Evolutionary conservation across 2,329 filamentous ascomycete species (phyloP).

Genomic region (Colletotrichum paranaense): DNA sequence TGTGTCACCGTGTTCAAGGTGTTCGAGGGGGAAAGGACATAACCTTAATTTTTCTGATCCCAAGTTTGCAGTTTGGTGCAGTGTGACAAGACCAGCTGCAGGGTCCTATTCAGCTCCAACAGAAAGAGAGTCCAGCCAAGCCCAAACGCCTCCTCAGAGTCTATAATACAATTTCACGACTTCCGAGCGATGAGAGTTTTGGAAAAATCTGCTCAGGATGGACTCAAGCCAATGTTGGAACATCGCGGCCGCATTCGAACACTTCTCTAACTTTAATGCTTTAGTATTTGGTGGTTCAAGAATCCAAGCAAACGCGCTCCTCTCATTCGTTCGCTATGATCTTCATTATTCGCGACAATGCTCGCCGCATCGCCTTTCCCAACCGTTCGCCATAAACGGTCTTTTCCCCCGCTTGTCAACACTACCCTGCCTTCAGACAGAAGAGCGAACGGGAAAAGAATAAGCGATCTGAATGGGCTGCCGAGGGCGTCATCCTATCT

Average conservation of each 20-base stretch:
- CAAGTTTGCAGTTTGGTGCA: conserved; percentile 1
- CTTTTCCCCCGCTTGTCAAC: conserved; percentile 18
- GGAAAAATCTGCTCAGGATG: not conserved
- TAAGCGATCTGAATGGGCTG: not conserved
- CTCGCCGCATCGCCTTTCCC: not conserved
- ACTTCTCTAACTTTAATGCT: conserved; percentile 9
- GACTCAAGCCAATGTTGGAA: conserved; percentile 21
- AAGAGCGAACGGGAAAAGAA: not conserved
- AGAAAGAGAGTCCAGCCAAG: not conserved
- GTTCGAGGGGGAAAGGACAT: not conserved
- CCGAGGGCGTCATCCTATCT: conserved; percentile 25
- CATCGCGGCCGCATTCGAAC: conserved; percentile 13
- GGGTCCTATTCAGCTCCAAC: not conserved
- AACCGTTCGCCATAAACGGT: not conserved
- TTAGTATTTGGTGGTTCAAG: conserved; percentile 1
- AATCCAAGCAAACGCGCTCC: not conserved
- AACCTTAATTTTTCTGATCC: conserved; percentile 7
- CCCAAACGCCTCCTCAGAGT: not conserved
- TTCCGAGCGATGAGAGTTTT: not conserved
- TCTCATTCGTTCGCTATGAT: conserved; percentile 11
- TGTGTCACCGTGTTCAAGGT: not conserved
- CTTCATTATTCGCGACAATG: conserved; percentile 19
- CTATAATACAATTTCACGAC: no score
- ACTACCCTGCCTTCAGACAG: not conserved
- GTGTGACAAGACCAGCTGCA: not conserved